phyloP scores from a whole-genome alignment of 768 basidiomycete genomes.

The Mycena indigotica region DNA sequence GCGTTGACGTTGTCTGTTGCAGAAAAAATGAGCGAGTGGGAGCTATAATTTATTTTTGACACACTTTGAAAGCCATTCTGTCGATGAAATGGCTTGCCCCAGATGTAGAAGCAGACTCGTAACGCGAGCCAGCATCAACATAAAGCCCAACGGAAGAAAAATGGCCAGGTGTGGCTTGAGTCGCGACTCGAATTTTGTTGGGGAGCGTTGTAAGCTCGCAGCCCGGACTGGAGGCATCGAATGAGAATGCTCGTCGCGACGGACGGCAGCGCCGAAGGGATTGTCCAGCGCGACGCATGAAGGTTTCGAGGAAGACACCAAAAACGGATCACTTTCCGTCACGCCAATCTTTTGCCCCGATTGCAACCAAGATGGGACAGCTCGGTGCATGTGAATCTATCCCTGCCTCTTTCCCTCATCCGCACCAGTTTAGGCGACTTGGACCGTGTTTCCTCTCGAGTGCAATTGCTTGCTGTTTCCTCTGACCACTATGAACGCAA shows the following conservation, averaged over 20 bases:
- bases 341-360: too few relatives aligned
- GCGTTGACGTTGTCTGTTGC: constrained; percentile 68
- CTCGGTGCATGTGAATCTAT: not conserved
- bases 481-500: constrained; percentile 35
- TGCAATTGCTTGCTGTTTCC: not conserved
- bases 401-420: constrained; percentile 4
- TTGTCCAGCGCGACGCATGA: constrained; percentile 44
- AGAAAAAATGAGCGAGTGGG: too few relatives aligned
- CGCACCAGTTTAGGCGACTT: not conserved
- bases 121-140: constrained; percentile 90
- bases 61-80: constrained; percentile 94
- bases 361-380: too few relatives aligned
- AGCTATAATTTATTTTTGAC: too few relatives aligned
- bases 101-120: constrained; percentile 70
- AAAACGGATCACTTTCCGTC: too few relatives aligned
- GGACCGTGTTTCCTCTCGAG: not conserved
- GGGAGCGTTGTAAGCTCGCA: constrained; percentile 79
- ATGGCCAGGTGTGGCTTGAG: constrained; percentile 88
- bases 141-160: constrained; percentile 94
- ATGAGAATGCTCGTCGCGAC: constrained; percentile 21
- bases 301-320: not conserved
- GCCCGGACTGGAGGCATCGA: constrained; percentile 33
- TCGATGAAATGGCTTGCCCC: constrained; percentile 94
- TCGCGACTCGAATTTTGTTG: constrained; percentile 90
- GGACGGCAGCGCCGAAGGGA: constrained; percentile 39